Evolutionary conservation across 306 rosid genomes (phyloP), one percentile per base, ranked within the genome.

Genomic region (Coriaria nepalensis): DNA sequence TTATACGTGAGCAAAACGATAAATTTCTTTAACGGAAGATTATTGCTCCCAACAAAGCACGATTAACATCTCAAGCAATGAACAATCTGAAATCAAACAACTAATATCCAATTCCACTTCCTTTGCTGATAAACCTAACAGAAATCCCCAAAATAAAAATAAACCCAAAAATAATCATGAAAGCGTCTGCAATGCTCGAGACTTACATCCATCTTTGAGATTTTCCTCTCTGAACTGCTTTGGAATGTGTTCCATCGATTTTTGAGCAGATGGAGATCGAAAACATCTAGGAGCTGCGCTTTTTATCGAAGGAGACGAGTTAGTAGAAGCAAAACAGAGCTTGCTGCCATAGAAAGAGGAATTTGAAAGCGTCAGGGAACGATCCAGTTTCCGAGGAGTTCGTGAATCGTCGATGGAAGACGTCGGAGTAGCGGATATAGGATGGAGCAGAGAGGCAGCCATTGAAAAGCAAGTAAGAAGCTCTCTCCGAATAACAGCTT

Each of bases 171-270:
- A 20, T 20, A 20, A 20, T 20, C 29, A 20, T 20, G 3, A 20
- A 3, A 20, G 29, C 29, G 29, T 20, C 29, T 35, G 32, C 34
- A 40, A 50, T 39, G 7, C 40, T 34, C 12, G 7, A 60, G 35
- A 71, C 95, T 79, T 40, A 90, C 98, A 67, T 56, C 94, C 98
- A 68, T 82, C 96, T 35, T 68, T 78, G 64, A 90, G 94, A 66
- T 90, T 90, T 59, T 79, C 83, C 68, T 72, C 55, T 56, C 82
- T 56, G 76, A 90, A 85, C 69, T 90, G 72, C 59, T 79, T 79
- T 40, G 98, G 98, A 45, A 90, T 65, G 61, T 69, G 67, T 65
- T 77, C 73, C 56, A 81, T 63, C 37, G 97, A 79, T 65, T 40
- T 73, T 63, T 40, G 68, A 9, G 71, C 71, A 5, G 50, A 55